Conservation (phyloP, 129 eudicot genomes). For the Scalesia atractyloides region DNA sequence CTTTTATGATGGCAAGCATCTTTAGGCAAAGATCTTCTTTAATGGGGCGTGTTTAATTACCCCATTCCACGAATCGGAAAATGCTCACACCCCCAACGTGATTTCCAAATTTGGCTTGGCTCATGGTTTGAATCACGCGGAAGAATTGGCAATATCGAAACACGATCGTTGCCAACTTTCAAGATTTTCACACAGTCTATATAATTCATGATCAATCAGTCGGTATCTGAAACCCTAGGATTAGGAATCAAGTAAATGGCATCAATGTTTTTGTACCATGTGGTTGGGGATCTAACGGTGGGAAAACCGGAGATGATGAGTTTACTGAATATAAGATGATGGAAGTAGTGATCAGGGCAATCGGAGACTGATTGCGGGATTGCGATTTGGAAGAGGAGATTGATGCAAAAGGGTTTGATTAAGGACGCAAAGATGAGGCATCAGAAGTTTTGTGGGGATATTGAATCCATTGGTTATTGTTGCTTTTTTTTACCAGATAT, state of each 20-base stretch:
- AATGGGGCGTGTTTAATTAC: no score
- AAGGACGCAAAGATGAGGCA: conserved; percentile 76
- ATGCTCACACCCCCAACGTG: no score
- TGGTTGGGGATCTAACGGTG: conserved; percentile 97
- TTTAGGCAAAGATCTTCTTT: no score
- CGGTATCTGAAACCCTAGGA: not conserved
- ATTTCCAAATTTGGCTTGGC: no score
- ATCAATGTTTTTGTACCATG: conserved; percentile 83
- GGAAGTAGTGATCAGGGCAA: conserved; percentile 77
- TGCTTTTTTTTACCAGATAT: conserved; percentile 42
- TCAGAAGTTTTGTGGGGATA: conserved; percentile 86
- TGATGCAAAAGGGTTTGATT: conserved; percentile 43
- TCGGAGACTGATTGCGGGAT: conserved; percentile 81
- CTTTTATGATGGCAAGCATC: no score
- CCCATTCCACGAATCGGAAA: no score
- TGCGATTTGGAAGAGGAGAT: conserved; percentile 72
- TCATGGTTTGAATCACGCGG: no score
- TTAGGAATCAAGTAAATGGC: conserved; percentile 45
- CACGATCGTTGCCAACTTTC: no score
- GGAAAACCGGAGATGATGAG: conserved; percentile 92
- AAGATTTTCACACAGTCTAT: no score
- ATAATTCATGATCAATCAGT: no score
- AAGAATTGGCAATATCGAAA: no score
- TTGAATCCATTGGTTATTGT: conserved; percentile 80
- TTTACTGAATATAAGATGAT: conserved; percentile 72